Conservation (phyloP, 2,329 filamentous ascomycete species). For the Colletotrichum horii region DNA sequence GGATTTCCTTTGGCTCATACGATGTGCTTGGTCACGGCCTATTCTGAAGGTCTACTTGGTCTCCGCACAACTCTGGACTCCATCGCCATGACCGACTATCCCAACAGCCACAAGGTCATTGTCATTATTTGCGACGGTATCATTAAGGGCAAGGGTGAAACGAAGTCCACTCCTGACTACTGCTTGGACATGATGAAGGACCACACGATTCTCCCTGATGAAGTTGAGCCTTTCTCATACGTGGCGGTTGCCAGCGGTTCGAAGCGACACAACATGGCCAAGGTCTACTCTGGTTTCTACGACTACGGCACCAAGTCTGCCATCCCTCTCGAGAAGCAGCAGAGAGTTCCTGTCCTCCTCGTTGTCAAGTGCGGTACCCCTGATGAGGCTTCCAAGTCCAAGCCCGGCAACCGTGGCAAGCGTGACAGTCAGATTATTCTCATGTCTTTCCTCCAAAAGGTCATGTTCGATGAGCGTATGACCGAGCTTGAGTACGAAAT, state of each 20-base stretch:
- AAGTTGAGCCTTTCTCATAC: slow-evolving; percentile 92
- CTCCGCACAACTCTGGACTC: slow-evolving; percentile 94
- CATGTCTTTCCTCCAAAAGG: slow-evolving; percentile 99
- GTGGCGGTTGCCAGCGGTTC: slow-evolving; percentile 94
- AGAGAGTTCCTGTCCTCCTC: slow-evolving; percentile 96
- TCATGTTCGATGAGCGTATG: slow-evolving; percentile 99
- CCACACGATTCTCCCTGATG: slow-evolving; percentile 76
- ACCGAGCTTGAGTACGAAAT: slow-evolving; percentile 99
- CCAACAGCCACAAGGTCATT: slow-evolving; percentile 98
- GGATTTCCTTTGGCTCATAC: slow-evolving; percentile 93
- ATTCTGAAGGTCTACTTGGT: slow-evolving; percentile 93
- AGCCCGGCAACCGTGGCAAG: slow-evolving; percentile 97
- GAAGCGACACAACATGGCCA: slow-evolving; percentile 99
- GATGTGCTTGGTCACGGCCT: slow-evolving; percentile 94
- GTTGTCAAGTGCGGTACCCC: slow-evolving; percentile 96
- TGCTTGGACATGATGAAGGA: slow-evolving; percentile 95
- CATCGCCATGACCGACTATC: slow-evolving; percentile 96
- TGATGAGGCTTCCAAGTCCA: slow-evolving; percentile 79
- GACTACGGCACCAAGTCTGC: slow-evolving; percentile 85
- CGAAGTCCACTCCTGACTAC: slow-evolving; percentile 86
- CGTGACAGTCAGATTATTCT: slow-evolving; percentile 98
- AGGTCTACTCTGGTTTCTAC: slow-evolving; percentile 97
- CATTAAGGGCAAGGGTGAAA: slow-evolving; percentile 94
- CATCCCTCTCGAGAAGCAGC: slow-evolving; percentile 86
- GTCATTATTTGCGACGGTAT: slow-evolving; percentile 96